These are phyloP conservation scores for Royoungia palumana DNA, from an alignment of 768 basidiomycete species.

Conservation along the genomic window DNA sequence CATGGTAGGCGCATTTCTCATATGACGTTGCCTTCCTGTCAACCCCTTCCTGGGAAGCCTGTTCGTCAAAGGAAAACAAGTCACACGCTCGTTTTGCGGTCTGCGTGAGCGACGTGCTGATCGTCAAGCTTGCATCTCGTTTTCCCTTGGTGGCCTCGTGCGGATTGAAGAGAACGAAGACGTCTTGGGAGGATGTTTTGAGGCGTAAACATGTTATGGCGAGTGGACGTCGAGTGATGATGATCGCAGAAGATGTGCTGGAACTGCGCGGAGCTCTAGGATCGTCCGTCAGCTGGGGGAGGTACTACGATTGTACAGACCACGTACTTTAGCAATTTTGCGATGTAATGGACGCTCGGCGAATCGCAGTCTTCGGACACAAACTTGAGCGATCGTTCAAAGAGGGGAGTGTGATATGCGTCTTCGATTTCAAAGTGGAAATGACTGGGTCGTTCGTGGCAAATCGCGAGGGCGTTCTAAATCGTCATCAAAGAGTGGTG, in stretches of 20 bases:
- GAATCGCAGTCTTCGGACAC: constrained; percentile 34
- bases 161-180: constrained; percentile 62
- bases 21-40: constrained; percentile 57
- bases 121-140: constrained; percentile 50
- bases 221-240: constrained; percentile 61
- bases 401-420: constrained; percentile 44
- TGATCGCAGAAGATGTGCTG: constrained; percentile 29
- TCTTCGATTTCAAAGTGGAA: constrained; percentile 51
- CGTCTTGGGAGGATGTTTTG: constrained; percentile 16
- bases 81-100: constrained; percentile 41
- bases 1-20: constrained; percentile 51
- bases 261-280: constrained; percentile 22
- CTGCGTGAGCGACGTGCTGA: constrained; percentile 42
- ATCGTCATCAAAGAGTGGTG: neutral
- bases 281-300: constrained; percentile 2
- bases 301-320: neutral
- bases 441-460: constrained; percentile 43
- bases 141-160: constrained; percentile 50
- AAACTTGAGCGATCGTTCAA: constrained; percentile 39
- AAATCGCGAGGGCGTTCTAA: constrained; percentile 54
- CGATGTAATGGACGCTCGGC: constrained; percentile 35
- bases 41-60: constrained; percentile 35
- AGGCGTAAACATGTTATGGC: constrained; percentile 49
- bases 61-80: constrained; percentile 42
- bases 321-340: constrained; percentile 19